phyloP scores from a whole-genome alignment of 495 filamentous ascomycete genomes.

The Daldinia caldariorum region DNA sequence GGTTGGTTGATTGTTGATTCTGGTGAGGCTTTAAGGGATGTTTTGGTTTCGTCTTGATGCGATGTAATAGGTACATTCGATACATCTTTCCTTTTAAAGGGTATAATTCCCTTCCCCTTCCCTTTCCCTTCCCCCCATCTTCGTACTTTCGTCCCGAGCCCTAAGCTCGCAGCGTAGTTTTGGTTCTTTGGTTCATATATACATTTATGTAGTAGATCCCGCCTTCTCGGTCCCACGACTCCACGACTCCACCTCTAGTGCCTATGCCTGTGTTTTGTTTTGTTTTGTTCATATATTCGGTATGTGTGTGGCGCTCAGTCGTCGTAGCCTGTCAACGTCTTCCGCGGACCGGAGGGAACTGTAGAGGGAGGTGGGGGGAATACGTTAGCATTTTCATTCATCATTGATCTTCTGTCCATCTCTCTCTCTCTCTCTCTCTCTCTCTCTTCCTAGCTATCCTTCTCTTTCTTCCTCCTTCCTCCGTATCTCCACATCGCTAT shows the following conservation, averaged over 20 bases:
- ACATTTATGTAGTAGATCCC: constrained; percentile 43
- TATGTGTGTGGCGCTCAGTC: constrained; percentile 58
- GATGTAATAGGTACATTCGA: background rate
- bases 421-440: constrained; percentile 19
- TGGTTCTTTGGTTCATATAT: constrained; percentile 35
- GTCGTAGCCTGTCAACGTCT: constrained; percentile 78
- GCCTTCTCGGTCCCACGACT: background rate
- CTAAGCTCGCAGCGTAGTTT: constrained; percentile 2
- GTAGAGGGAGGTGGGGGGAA: constrained; percentile 18
- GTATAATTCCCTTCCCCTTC: background rate
- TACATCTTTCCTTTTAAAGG: background rate
- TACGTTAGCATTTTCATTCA: too few relatives aligned
- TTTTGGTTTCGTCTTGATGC: background rate
- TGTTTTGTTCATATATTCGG: background rate
- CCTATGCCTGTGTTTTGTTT: background rate
- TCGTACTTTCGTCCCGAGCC: background rate
- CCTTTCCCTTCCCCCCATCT: background rate
- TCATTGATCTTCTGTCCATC: constrained; percentile 6
- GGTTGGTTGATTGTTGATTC: background rate
- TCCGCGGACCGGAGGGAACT: constrained; percentile 82
- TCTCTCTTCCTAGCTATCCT: constrained; percentile 2
- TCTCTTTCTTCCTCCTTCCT: background rate
- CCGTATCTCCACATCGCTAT: too few relatives aligned
- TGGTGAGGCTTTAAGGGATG: background rate
- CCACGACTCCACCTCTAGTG: background rate